Percentiles rank a stretch among this genome's conserved stretches.
Evolutionary conservation across 2,329 filamentous ascomycete species (phyloP).

Genomic region (Teratosphaeria viscida): DNA sequence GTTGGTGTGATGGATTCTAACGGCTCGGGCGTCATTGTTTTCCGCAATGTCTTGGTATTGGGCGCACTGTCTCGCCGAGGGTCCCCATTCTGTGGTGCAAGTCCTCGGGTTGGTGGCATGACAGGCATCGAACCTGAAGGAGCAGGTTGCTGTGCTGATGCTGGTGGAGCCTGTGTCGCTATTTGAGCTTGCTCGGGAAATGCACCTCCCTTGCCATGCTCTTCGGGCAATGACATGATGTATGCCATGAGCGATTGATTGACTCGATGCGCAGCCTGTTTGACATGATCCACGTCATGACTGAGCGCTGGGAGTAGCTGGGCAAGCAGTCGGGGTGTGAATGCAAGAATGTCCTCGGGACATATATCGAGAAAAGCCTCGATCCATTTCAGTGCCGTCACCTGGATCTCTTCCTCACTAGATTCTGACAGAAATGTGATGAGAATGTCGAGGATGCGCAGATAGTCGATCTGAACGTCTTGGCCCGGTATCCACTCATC

Average conservation of each 20-base stretch:
- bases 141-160: neutral
- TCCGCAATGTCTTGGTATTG: conserved; percentile 6
- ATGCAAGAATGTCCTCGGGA: conserved; percentile 88
- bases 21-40: conserved; percentile 15
- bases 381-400: conserved; percentile 89
- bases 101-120: neutral
- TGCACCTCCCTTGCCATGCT: conserved; percentile 28
- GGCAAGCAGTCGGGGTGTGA: conserved; percentile 83
- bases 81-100: conserved; percentile 5
- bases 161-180: conserved; percentile 3
- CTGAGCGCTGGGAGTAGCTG: conserved; percentile 91
- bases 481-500: conserved; percentile 97
- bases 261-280: conserved; percentile 76
- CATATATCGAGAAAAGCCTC: conserved; percentile 95
- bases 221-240: conserved; percentile 77
- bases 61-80: conserved; percentile 4
- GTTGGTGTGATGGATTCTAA: conserved; percentile 13
- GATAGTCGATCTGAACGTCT: conserved; percentile 89
- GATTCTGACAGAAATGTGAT: conserved; percentile 80
- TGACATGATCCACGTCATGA: conserved; percentile 79
- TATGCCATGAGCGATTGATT: conserved; percentile 90
- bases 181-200: conserved; percentile 1
- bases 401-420: conserved; percentile 76
- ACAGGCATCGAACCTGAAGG: conserved; percentile 1
- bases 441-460: conserved; percentile 82